Percentiles rank a stretch among this genome's conserved stretches.
Evolutionary conservation across 352 stramenopile species (phyloP).

Genomic region (Globisporangium perplexum): DNA sequence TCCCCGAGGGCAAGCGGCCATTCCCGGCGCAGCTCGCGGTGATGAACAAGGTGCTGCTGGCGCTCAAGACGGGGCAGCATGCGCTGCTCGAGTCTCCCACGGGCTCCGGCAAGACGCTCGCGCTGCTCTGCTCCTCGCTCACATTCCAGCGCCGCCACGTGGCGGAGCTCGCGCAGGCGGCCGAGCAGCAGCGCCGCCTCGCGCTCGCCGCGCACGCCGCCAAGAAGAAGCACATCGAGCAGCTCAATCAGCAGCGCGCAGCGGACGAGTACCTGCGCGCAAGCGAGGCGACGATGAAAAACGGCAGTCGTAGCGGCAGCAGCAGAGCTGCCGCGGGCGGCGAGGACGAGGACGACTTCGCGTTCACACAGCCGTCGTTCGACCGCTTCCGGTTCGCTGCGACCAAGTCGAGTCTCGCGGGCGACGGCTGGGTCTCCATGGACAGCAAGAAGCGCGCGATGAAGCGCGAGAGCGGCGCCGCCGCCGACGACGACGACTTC

Average conservation of each 20-base stretch:
- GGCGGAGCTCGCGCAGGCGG: constrained; percentile 25
- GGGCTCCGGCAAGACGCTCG: constrained; percentile 81
- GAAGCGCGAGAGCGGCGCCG: not conserved
- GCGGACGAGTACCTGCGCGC: constrained; percentile 3
- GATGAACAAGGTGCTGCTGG: constrained; percentile 82
- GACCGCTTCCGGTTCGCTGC: constrained; percentile 26
- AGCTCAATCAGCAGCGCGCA: constrained; percentile 3
- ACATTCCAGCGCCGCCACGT: constrained; percentile 69
- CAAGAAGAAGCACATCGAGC: constrained; percentile 10
- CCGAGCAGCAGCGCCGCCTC: constrained; percentile 17
- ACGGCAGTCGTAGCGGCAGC: constrained; percentile 1
- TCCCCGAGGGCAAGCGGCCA: constrained; percentile 71
- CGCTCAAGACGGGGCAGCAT: constrained; percentile 76
- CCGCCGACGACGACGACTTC: constrained; percentile 8
- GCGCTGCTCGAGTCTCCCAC: constrained; percentile 83
- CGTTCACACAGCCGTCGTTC: constrained; percentile 30
- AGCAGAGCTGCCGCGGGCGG: constrained; percentile 8
- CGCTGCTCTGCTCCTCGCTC: constrained; percentile 75
- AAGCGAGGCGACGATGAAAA: not conserved
- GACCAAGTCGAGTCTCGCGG: not conserved
- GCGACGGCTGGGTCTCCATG: constrained; percentile 41
- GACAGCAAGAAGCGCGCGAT: constrained; percentile 27
- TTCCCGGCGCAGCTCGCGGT: constrained; percentile 83
- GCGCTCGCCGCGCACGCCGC: constrained; percentile 1
- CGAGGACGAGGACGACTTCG: constrained; percentile 40